A percentile compares a stretch with the other conserved stretches of the same genome.
Evolutionary conservation across 768 basidiomycete species (phyloP).

Genomic region (Lentinula sp.): DNA sequence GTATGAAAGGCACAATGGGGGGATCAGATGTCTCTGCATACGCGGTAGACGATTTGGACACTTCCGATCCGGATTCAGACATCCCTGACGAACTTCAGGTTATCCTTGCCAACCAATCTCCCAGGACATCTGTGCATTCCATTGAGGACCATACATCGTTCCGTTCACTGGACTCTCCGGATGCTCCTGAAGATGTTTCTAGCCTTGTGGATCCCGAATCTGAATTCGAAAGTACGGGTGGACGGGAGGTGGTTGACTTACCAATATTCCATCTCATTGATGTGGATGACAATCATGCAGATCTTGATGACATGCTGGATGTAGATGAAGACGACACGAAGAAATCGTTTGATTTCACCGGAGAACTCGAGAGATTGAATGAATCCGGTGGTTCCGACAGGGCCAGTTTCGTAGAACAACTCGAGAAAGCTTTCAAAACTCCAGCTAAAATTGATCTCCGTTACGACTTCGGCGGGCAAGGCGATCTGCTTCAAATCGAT

Average conservation of each 20-base stretch:
- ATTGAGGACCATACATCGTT: conserved; percentile 36
- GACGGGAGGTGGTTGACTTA: conserved; percentile 16
- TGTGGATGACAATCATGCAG: conserved; percentile 33
- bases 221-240: background rate
- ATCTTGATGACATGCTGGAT: conserved; percentile 32
- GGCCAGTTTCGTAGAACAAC: conserved; percentile 74
- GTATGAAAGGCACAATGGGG: conserved; percentile 65
- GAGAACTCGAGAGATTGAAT: conserved; percentile 64
- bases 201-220: background rate
- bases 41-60: conserved; percentile 38
- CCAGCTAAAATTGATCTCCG: conserved; percentile 63
- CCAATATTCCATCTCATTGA: conserved; percentile 38
- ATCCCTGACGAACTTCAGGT: conserved; percentile 74
- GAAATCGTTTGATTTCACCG: conserved; percentile 81
- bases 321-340: conserved; percentile 62
- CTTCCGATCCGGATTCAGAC: conserved; percentile 67
- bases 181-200: background rate
- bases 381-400: conserved; percentile 66
- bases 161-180: conserved; percentile 15
- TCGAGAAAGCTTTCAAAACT: conserved; percentile 75
- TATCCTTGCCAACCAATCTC: conserved; percentile 39
- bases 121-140: conserved; percentile 24
- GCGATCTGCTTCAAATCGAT: conserved; percentile 28
- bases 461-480: conserved; percentile 30
- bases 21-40: conserved; percentile 45